phyloP scores from a whole-genome alignment of 495 filamentous ascomycete genomes.

The Sordaria brevicollis region DNA sequence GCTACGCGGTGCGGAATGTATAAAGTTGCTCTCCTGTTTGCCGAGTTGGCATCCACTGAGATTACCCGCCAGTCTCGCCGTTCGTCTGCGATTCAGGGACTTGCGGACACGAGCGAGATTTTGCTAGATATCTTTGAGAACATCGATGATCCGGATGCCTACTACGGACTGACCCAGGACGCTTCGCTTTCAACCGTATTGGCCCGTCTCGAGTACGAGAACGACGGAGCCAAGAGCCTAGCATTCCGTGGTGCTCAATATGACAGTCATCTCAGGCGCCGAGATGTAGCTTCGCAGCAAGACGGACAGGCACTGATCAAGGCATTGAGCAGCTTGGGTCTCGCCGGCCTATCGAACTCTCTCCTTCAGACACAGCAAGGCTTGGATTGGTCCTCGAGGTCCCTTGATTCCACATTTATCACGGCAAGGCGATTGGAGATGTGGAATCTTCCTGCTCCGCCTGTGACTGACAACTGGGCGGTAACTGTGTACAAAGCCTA shows the following conservation, averaged over 20 bases:
- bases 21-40: constrained; percentile 75
- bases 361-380: constrained; percentile 54
- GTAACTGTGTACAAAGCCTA: constrained; percentile 69
- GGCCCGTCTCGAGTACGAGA: constrained; percentile 81
- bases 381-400: constrained; percentile 42
- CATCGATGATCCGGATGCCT: constrained; percentile 90
- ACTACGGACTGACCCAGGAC: constrained; percentile 82
- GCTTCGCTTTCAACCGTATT: constrained; percentile 67
- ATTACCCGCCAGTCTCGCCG: constrained; percentile 49
- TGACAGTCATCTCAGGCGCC: constrained; percentile 64
- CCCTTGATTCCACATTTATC: constrained; percentile 59
- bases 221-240: constrained; percentile 76
- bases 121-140: constrained; percentile 76
- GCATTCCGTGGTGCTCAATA: constrained; percentile 87
- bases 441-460: constrained; percentile 80
- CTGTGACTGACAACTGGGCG: constrained; percentile 46
- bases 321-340: constrained; percentile 53
- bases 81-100: constrained; percentile 49
- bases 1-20: constrained; percentile 77
- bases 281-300: constrained; percentile 24
- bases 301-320: constrained; percentile 48
- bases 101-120: constrained; percentile 48
- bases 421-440: constrained; percentile 82
- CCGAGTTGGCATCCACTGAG: constrained; percentile 58
- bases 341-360: constrained; percentile 62